Base-by-base conservation (phyloP, 257 asterid species). In the Solanum rostratum region DNA sequence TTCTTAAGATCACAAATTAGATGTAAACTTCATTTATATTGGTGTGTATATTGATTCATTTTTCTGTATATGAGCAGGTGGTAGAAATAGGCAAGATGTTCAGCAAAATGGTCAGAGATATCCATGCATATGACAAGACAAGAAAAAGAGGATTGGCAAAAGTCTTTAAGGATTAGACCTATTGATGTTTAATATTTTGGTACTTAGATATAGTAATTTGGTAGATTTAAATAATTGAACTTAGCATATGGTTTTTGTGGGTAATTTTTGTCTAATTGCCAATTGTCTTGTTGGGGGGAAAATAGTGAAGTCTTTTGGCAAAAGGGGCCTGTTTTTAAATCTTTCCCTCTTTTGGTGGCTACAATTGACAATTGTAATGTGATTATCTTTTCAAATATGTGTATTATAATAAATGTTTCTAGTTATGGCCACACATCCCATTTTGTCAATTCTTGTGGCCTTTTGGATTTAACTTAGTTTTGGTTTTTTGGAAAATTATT, bases 31-130 rank as follows among this genome's bases (percentile, higher is more conserved):
- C n/a, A n/a, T n/a, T n/a, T n/a, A n/a, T n/a, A n/a, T n/a, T n/a
- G n/a, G n/a, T n/a, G n/a, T n/a, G n/a, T n/a, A n/a, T n/a, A n/a
- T n/a, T n/a, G n/a, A n/a, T n/a, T n/a, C n/a, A n/a, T n/a, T n/a
- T 76, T 76, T 49, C 16, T 24, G 4, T 24, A 76, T 76, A 76
- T 76, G 62, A 3, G 24, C 82, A 76, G 82, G 60, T 79, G 39
- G 63, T 59, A 50, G 55, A 85, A 85, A n/a, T 70, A 84, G 86
- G 65, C 85, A 84, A 29, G 82, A 49, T 27, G 62, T 76, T 76
- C 62, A 49, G 6, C 82, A 76, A 46, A 76, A n/a, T 76, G 43
- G n/a, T 9, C 45, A 49, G 15, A 74, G 81, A 11, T 46, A 74
- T 46, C 81, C 81, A 74, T 74, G 60, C 60, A 45, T 46, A 46